A percentile compares a stretch with the other conserved stretches of the same genome.
Conservation (phyloP, 2,329 filamentous ascomycete genomes). For the Macrophomina tecta region DNA sequence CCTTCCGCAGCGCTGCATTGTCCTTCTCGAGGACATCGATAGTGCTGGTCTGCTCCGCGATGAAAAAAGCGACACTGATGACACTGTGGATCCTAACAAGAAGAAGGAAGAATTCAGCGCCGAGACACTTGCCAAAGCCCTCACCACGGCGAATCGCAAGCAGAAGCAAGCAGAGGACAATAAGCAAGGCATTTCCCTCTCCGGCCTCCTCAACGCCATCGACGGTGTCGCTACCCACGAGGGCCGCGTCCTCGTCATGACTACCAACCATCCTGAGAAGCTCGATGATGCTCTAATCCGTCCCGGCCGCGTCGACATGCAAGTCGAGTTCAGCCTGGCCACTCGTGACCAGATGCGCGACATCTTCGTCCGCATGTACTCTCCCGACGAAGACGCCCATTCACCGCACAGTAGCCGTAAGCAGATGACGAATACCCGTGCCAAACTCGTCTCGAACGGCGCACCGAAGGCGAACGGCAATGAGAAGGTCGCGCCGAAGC, state of each 20-base stretch:
- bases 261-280: conserved; percentile 75
- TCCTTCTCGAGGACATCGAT: conserved; percentile 56
- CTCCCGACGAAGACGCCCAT: conserved; percentile 28
- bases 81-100: conserved; percentile 29
- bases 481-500: background rate
- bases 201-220: conserved; percentile 81
- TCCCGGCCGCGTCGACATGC: conserved; percentile 73
- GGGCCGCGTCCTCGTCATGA: conserved; percentile 81
- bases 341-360: conserved; percentile 49
- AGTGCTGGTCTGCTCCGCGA: conserved; percentile 52
- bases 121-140: conserved; percentile 29
- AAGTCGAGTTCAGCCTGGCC: conserved; percentile 64
- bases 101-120: conserved; percentile 31
- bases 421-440: background rate
- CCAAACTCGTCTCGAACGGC: background rate
- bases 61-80: conserved; percentile 36
- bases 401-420: background rate
- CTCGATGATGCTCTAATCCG: conserved; percentile 77
- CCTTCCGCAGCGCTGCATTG: conserved; percentile 53
- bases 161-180: conserved; percentile 32
- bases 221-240: conserved; percentile 82
- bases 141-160: conserved; percentile 29
- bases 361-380: conserved; percentile 52
- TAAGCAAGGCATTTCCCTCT: conserved; percentile 69
- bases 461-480: background rate